Evolutionary conservation across 208 protist species (phyloP).

Genomic region (Trypanosoma scelopori): DNA sequence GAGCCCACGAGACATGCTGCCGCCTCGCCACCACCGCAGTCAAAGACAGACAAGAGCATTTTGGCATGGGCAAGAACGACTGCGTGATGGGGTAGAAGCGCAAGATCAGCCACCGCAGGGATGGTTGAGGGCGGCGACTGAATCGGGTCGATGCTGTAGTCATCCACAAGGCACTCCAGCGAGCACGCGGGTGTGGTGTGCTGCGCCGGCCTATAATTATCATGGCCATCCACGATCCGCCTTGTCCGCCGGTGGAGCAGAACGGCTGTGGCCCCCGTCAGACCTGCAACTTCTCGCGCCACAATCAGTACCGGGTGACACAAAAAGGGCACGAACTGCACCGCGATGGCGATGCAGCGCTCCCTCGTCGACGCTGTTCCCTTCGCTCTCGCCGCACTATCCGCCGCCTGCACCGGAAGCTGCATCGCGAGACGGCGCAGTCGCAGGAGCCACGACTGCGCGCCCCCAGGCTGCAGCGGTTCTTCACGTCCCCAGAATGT

Average conservation of each 20-base stretch:
- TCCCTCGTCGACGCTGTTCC: neutral
- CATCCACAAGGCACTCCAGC: constrained; percentile 3
- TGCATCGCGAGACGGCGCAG: constrained; percentile 8
- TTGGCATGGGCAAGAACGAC: constrained; percentile 19
- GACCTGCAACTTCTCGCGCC: neutral
- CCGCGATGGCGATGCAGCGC: constrained; percentile 7
- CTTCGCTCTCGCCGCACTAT: neutral
- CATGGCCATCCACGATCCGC: neutral
- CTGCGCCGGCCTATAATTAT: too few species aligned
- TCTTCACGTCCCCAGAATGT: constrained; percentile 10
- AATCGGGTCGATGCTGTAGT: constrained; percentile 15
- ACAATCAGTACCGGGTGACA: constrained; percentile 3
- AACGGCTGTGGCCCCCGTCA: constrained; percentile 1
- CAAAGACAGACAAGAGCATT: constrained; percentile 23
- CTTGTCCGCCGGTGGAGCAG: constrained; percentile 6
- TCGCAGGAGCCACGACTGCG: constrained; percentile 15
- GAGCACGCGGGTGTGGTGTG: neutral
- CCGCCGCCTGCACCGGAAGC: neutral
- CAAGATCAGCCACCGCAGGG: neutral
- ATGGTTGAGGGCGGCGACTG: neutral
- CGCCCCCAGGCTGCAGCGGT: constrained; percentile 2
- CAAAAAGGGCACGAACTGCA: constrained; percentile 17
- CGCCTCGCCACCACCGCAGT: neutral
- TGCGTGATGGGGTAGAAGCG: constrained; percentile 14
- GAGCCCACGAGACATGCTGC: constrained; percentile 9